These are phyloP conservation scores for Microdochium trichocladiopsis DNA, from an alignment of 2,329 filamentous ascomycete species.

Conservation along the genomic window DNA sequence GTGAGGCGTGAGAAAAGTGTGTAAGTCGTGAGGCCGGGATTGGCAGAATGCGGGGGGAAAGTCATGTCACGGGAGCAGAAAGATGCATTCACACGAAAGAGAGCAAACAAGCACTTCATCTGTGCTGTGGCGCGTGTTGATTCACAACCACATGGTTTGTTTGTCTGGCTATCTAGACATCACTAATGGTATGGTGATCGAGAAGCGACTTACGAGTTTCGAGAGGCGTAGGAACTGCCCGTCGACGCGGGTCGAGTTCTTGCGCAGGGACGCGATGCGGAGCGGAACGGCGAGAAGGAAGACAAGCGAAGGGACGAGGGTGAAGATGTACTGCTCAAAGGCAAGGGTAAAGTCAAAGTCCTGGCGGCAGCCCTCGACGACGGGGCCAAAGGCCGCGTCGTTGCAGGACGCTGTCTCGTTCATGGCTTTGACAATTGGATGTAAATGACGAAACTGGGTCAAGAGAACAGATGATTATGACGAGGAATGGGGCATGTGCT, in stretches of 20 bases:
- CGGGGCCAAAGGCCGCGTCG: background rate
- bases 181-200: background rate
- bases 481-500: too few species aligned
- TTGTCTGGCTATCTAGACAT: background rate
- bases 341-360: constrained; percentile 21
- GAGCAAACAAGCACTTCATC: background rate
- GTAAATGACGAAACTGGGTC: too few species aligned
- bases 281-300: background rate
- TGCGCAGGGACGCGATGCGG: background rate
- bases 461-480: too few species aligned
- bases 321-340: constrained; percentile 20
- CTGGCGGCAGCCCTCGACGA: constrained; percentile 8
- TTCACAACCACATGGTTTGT: background rate
- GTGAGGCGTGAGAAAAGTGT: background rate
- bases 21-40: background rate
- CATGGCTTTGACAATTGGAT: too few species aligned
- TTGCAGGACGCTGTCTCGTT: background rate
- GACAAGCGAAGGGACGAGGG: constrained; percentile 1
- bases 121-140: background rate
- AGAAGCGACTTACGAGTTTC: background rate
- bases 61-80: background rate
- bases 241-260: background rate
- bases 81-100: too few species aligned
- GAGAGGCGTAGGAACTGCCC: background rate
- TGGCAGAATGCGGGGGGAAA: background rate